Conservation (phyloP, 2,329 filamentous ascomycete genomes). For the Curvularia eragrostidis region DNA sequence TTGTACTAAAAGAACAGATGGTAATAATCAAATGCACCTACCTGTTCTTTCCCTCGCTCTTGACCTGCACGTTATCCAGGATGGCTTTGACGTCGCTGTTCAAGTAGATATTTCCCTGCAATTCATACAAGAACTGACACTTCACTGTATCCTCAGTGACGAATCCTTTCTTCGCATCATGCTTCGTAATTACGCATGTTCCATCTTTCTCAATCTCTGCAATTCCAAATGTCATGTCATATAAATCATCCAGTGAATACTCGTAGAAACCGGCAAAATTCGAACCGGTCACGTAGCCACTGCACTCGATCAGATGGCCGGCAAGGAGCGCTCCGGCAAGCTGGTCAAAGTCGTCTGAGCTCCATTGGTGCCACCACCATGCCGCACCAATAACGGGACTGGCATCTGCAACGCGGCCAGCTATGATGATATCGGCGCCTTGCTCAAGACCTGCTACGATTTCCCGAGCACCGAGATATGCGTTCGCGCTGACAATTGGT, state of each 20-base stretch:
- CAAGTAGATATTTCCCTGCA: constrained; percentile 55
- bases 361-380: neutral
- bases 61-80: constrained; percentile 46
- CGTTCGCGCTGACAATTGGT: neutral
- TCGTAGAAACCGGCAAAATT: constrained; percentile 63
- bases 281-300: constrained; percentile 60
- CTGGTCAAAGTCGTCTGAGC: neutral
- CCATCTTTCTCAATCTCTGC: constrained; percentile 58
- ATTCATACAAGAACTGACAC: constrained; percentile 56
- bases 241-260: constrained; percentile 50
- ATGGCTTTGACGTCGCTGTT: constrained; percentile 56
- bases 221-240: constrained; percentile 58
- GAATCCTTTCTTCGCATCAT: constrained; percentile 51
- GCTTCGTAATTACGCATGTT: constrained; percentile 58
- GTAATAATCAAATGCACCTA: neutral
- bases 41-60: constrained; percentile 17
- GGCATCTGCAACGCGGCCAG: neutral
- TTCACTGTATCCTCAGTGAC: constrained; percentile 46
- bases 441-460: neutral
- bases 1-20: neutral
- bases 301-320: constrained; percentile 51
- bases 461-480: neutral
- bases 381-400: neutral
- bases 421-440: neutral
- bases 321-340: neutral